A percentile compares a stretch with the other conserved stretches of the same genome.
Evolutionary conservation across 768 basidiomycete genomes (phyloP).

Genomic region (Termitomyces sp.): DNA sequence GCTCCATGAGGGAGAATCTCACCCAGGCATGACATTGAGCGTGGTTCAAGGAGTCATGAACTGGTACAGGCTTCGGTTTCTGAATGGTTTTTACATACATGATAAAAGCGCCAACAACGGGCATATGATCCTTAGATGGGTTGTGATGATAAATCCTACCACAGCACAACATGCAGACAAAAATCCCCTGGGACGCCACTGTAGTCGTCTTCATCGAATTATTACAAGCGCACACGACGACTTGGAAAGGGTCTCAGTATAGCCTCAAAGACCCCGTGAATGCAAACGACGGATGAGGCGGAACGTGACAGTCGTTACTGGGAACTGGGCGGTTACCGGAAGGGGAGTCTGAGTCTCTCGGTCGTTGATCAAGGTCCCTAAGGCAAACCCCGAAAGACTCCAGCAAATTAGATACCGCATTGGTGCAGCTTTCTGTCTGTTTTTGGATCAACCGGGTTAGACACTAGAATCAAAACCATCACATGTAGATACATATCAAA

Average conservation of each 20-base stretch:
- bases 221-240: slow-evolving; percentile 59
- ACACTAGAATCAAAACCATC: neutral
- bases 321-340: neutral
- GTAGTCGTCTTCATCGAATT: slow-evolving; percentile 57
- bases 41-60: neutral
- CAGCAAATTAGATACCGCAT: no score
- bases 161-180: slow-evolving; percentile 80
- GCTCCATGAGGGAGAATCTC: neutral
- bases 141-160: neutral
- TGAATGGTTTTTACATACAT: neutral
- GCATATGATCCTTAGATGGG: neutral
- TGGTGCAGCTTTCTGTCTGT: neutral
- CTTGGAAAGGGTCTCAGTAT: slow-evolving; percentile 73
- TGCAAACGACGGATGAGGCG: slow-evolving; percentile 55
- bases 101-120: neutral
- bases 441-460: neutral
- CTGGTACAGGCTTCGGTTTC: neutral
- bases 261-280: slow-evolving; percentile 81
- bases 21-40: neutral
- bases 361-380: neutral
- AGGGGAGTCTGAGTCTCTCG: neutral
- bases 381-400: neutral
- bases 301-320: neutral
- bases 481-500: neutral
- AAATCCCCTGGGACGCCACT: slow-evolving; percentile 80